Conservation (phyloP, 352 stramenopile species). For the Globisporangium echinulatum region DNA sequence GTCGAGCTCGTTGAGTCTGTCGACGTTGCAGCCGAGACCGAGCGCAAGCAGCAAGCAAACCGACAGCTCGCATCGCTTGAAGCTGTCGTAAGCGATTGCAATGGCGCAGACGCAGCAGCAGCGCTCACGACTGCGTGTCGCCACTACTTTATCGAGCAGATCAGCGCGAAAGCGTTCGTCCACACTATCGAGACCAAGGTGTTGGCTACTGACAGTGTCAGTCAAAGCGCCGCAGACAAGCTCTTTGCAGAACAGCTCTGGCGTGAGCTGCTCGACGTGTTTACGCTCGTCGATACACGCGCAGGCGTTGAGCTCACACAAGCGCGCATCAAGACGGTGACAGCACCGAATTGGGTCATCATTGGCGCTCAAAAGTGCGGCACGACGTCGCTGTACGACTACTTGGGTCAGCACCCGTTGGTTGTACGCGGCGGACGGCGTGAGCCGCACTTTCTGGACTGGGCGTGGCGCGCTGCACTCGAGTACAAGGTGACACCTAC, state of each 20-base stretch:
- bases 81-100: slow-evolving; percentile 14
- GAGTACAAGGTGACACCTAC: slow-evolving; percentile 20
- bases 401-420: slow-evolving; percentile 83
- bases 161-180: slow-evolving; percentile 35
- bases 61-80: slow-evolving; percentile 27
- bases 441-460: slow-evolving; percentile 66
- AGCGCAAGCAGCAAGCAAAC: slow-evolving; percentile 18
- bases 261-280: slow-evolving; percentile 32
- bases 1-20: slow-evolving; percentile 34
- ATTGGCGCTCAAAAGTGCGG: slow-evolving; percentile 59
- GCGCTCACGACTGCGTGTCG: slow-evolving; percentile 28
- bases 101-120: slow-evolving; percentile 15
- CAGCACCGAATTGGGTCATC: slow-evolving; percentile 47
- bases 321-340: slow-evolving; percentile 16
- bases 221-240: slow-evolving; percentile 1
- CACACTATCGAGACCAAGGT: slow-evolving; percentile 13
- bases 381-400: slow-evolving; percentile 58
- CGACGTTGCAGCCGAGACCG: slow-evolving; percentile 16
- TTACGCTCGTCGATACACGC: slow-evolving; percentile 30
- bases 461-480: slow-evolving; percentile 34
- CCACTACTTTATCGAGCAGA: slow-evolving; percentile 62
- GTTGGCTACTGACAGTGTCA: not conserved
- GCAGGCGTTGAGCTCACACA: slow-evolving; percentile 24
- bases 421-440: slow-evolving; percentile 61
- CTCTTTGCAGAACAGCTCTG: slow-evolving; percentile 19